Percentiles rank a stretch among this genome's conserved stretches.
Conservation (phyloP, 2,329 filamentous ascomycete genomes). For the Knoxdaviesia proteae region DNA sequence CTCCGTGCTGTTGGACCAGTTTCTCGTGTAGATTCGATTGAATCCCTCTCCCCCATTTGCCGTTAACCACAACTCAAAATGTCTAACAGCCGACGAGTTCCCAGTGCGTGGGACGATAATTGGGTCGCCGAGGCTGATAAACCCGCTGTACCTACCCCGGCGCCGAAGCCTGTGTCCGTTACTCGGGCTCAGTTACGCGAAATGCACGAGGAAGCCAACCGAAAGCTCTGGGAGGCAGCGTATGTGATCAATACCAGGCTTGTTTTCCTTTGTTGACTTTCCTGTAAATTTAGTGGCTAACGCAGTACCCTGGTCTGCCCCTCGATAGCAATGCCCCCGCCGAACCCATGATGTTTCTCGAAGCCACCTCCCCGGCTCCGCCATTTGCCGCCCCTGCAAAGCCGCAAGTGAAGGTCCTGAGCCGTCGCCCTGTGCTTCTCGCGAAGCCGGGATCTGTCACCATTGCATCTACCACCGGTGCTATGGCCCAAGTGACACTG, state of each 20-base stretch:
- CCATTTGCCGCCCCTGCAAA: slow-evolving; percentile 53
- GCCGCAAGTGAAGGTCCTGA: slow-evolving; percentile 64
- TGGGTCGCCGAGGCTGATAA: slow-evolving; percentile 65
- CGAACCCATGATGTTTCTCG: slow-evolving; percentile 55
- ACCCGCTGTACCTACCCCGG: slow-evolving; percentile 8
- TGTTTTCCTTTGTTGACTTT: background rate
- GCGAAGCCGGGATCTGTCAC: slow-evolving; percentile 34
- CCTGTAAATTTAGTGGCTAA: slow-evolving; percentile 1
- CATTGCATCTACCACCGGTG: slow-evolving; percentile 18
- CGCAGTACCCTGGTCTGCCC: background rate
- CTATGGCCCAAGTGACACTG: slow-evolving; percentile 5
- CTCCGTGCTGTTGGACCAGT: no score
- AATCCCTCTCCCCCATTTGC: no score
- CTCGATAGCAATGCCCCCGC: slow-evolving; percentile 40
- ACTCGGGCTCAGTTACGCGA: slow-evolving; percentile 44
- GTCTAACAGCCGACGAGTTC: slow-evolving; percentile 15
- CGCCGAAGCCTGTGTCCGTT: no score
- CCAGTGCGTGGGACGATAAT: slow-evolving; percentile 77
- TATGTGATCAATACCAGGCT: slow-evolving; percentile 20
- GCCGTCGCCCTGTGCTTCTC: slow-evolving; percentile 49
- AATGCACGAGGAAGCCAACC: slow-evolving; percentile 65
- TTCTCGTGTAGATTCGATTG: no score
- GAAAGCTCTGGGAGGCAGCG: slow-evolving; percentile 78
- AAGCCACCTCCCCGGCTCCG: slow-evolving; percentile 33
- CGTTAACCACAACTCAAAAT: no score